These are phyloP conservation scores for Suhomyces bolitotheri DNA, from an alignment of 1,139 yeast species.

Conservation along the genomic window DNA sequence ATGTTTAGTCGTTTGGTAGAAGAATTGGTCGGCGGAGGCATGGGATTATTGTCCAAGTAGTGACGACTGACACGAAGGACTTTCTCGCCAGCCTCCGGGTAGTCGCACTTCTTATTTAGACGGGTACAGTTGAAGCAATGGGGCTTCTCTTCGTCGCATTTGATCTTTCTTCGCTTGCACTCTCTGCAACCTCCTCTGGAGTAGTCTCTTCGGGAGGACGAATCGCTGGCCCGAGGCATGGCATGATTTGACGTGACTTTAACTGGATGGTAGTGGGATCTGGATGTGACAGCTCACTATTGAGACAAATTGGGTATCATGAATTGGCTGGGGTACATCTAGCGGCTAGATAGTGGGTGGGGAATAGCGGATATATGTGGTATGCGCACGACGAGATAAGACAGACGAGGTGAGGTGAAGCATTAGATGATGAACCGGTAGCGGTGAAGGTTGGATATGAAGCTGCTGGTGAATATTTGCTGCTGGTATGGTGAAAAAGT, in stretches of 20 bases:
- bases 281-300: no score
- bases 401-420: no score
- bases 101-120: conserved; percentile 24
- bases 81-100: conserved; percentile 22
- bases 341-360: no score
- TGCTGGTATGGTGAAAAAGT: no score
- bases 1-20: conserved; percentile 12
- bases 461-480: no score
- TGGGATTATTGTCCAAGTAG: conserved; percentile 13
- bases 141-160: conserved; percentile 61
- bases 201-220: conserved; percentile 16
- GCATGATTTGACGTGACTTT: conserved; percentile 5
- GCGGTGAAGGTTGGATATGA: no score
- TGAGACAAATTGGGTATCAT: no score
- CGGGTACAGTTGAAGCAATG: conserved; percentile 45
- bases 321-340: no score
- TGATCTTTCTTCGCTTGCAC: conserved; percentile 33
- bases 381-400: no score
- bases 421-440: no score
- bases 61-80: conserved; percentile 19
- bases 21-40: conserved; percentile 6
- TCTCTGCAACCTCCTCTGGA: conserved; percentile 28
- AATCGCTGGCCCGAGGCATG: conserved; percentile 8
- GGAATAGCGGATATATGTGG: no score
- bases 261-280: no score